These are phyloP conservation scores for Isatis lusitanica DNA, from an alignment of 441 rosid genomes.

Conservation along the genomic window DNA sequence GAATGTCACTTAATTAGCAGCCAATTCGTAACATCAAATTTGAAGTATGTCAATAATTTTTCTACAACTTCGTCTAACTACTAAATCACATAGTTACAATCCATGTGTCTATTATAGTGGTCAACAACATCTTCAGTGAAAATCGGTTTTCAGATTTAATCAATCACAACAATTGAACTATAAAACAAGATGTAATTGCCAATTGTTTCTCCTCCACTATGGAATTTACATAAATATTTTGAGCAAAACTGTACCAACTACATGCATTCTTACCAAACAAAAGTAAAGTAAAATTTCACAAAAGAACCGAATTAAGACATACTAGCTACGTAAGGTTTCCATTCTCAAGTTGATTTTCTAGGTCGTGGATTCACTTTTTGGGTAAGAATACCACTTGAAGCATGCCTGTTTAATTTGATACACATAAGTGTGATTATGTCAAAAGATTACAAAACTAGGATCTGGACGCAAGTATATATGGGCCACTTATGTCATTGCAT, in stretches of 20 bases:
- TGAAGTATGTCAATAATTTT: not conserved
- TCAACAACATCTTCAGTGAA: too few relatives aligned
- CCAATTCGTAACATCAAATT: not conserved
- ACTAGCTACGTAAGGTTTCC: not conserved
- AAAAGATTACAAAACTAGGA: not conserved
- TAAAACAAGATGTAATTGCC: not conserved
- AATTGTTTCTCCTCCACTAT: too few relatives aligned
- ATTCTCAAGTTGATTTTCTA: not conserved
- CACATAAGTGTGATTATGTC: constrained; percentile 3
- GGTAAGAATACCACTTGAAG: not conserved
- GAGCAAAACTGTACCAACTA: not conserved
- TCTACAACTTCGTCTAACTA: not conserved
- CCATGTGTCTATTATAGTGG: not conserved
- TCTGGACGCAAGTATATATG: not conserved
- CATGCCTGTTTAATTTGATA: not conserved
- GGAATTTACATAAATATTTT: too few relatives aligned
- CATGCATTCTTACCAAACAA: not conserved
- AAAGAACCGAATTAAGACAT: not conserved
- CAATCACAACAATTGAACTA: too few relatives aligned
- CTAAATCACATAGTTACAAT: not conserved
- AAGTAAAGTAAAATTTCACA: not conserved
- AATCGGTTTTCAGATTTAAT: too few relatives aligned
- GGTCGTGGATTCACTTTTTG: not conserved
- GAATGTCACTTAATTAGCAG: not conserved
- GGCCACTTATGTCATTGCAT: constrained; percentile 21